Base-by-base conservation (phyloP, 345 rosid species). In the Salix koriyanagi region DNA sequence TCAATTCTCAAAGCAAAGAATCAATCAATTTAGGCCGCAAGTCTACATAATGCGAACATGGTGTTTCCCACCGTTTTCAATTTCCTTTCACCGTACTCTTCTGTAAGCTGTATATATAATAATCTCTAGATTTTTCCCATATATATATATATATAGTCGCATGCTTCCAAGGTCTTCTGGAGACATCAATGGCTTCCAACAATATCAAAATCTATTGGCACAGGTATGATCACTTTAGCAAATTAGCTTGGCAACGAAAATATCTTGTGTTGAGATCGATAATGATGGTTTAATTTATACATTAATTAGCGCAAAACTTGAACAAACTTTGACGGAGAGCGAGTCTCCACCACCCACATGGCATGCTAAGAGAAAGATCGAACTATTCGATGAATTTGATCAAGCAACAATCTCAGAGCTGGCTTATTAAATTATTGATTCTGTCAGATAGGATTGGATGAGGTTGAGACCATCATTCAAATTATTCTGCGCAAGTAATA, bases 301-400 rank as follows among this genome's bases (percentile, higher is more conserved):
- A 0, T 41, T 41, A 41, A 10, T 2, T 36, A 18, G 64, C 32
- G 34, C 21, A 52, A 69, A 67, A 34, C 25, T 3, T 1, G 4
- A 25, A 34, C 52, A 12, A 25, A 52, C 66, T 52, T 37, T 52
- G 72, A 66, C 61, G 9, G 16, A 0, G 44, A 41, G 44, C 66
- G 19, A 50, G 26, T 67, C 60, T 52, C 65, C 16, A n/a, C 66
- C 60, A 19, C 21, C 67, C 76, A 44, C 69, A 2, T 74, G 76
- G 76, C 76, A 42, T 14, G 50, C 18, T 46, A 4, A 13, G 50
- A 46, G 50, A 1, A 46, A 46, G 5, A 46, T 46, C 50, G 18
- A 46, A 14, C 50, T 13, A 4, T 46, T 46, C 50, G 14, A 41
- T 41, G 44, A 41, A 41, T 41, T 41, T 41, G 44, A 12, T 41